Evolutionary conservation across 495 filamentous ascomycete genomes (phyloP).

Genomic region (Penicillium antarcticum): DNA sequence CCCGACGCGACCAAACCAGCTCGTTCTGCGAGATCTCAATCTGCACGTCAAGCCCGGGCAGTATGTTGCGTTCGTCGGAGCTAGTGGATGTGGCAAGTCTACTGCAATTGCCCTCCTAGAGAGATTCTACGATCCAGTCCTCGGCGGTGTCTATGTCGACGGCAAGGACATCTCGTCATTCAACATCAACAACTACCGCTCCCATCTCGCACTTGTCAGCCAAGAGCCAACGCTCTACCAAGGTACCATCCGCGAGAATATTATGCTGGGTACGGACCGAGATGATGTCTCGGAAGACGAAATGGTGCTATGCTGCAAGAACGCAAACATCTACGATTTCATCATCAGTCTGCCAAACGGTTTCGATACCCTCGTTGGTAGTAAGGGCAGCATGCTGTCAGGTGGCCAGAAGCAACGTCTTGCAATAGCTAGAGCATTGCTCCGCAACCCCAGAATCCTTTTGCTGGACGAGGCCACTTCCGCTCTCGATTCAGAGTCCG

Average conservation of each 20-base stretch:
- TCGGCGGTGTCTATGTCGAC: constrained; percentile 65
- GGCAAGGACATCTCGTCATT: constrained; percentile 64
- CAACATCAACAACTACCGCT: constrained; percentile 70
- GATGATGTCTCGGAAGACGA: constrained; percentile 62
- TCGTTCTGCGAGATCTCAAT: constrained; percentile 66
- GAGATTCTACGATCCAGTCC: constrained; percentile 73
- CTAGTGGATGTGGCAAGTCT: constrained; percentile 76
- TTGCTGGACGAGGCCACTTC: constrained; percentile 78
- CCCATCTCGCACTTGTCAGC: constrained; percentile 68
- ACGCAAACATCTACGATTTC: constrained; percentile 88
- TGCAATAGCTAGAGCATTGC: constrained; percentile 67
- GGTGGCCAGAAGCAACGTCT: constrained; percentile 82
- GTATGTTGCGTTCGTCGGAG: constrained; percentile 76
- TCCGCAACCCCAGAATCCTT: constrained; percentile 63
- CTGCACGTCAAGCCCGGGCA: constrained; percentile 65
- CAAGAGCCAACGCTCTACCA: constrained; percentile 86
- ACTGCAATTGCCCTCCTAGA: constrained; percentile 77
- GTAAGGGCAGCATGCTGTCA: constrained; percentile 68
- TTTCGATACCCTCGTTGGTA: constrained; percentile 67
- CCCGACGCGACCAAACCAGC: constrained; percentile 69
- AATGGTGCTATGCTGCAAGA: constrained; percentile 68
- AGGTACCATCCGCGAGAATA: constrained; percentile 75
- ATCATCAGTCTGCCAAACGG: constrained; percentile 69
- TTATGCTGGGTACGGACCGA: constrained; percentile 60
- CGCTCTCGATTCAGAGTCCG: constrained; percentile 71